A percentile compares a stretch with the other conserved stretches of the same genome.
Conservation (phyloP, 768 basidiomycete species). For the Lentinula edodes region DNA sequence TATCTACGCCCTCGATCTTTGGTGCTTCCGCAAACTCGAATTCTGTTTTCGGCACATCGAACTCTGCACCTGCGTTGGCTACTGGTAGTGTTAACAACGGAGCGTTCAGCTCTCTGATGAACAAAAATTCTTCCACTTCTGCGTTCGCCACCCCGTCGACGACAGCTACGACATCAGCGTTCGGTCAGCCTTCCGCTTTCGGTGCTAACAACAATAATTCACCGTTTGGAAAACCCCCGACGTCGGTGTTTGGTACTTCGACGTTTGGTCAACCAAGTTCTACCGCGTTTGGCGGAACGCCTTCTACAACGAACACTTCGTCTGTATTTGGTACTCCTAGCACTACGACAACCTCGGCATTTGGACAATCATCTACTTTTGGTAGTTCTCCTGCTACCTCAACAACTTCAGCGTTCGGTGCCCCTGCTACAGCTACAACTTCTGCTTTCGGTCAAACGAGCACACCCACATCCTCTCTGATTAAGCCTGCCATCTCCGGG, state of each 20-base stretch:
- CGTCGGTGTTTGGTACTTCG: not conserved
- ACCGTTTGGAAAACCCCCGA: not conserved
- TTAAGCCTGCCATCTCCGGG: constrained; percentile 3
- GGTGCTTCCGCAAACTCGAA: constrained; percentile 11
- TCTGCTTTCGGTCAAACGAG: constrained; percentile 9
- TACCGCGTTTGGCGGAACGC: not conserved
- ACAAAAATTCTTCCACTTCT: not conserved
- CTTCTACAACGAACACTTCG: constrained; percentile 3
- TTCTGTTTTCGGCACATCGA: not conserved
- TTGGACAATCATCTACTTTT: constrained; percentile 8
- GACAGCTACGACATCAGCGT: constrained; percentile 13
- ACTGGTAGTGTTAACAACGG: constrained; percentile 8
- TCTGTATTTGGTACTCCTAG: constrained; percentile 15
- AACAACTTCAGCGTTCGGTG: constrained; percentile 5
- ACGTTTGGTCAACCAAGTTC: not conserved
- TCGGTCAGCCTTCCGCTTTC: constrained; percentile 5
- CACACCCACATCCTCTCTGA: constrained; percentile 7
- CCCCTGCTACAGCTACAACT: not conserved
- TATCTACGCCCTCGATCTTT: constrained; percentile 20
- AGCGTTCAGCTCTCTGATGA: not conserved
- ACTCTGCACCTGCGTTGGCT: not conserved
- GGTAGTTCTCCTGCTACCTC: not conserved
- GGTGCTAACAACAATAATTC: not conserved
- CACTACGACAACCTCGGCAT: constrained; percentile 13
- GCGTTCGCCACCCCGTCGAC: constrained; percentile 16